phyloP scores from a whole-genome alignment of 495 filamentous ascomycete genomes.

The Gamarada debralockiae region DNA sequence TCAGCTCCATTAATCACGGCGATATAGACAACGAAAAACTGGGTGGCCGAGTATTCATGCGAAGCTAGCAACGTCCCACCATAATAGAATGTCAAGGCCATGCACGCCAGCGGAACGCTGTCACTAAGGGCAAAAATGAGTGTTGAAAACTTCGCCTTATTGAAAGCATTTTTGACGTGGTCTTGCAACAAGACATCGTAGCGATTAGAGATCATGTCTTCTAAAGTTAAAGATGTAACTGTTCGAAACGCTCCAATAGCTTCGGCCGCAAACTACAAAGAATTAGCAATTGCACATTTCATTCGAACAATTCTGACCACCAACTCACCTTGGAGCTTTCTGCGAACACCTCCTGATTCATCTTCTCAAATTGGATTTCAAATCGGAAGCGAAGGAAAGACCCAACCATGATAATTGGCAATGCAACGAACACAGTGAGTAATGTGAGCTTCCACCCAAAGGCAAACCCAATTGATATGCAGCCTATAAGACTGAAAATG shows the following conservation, averaged over 20 bases:
- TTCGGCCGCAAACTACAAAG: slow-evolving; percentile 52
- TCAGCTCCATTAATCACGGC: slow-evolving; percentile 30
- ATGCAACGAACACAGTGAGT: slow-evolving; percentile 40
- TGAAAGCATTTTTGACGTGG: slow-evolving; percentile 29
- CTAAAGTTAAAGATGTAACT: slow-evolving; percentile 48
- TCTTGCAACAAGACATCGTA: slow-evolving; percentile 45
- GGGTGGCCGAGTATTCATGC: slow-evolving; percentile 50
- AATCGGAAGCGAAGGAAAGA: slow-evolving; percentile 47
- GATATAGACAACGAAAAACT: slow-evolving; percentile 41
- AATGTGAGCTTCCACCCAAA: slow-evolving; percentile 50
- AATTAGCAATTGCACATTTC: too few species aligned
- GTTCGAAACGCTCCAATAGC: slow-evolving; percentile 51
- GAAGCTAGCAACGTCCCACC: slow-evolving; percentile 50
- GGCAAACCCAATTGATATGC: slow-evolving; percentile 44
- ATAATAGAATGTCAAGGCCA: slow-evolving; percentile 66
- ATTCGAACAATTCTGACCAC: too few species aligned
- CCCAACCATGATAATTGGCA: slow-evolving; percentile 44
- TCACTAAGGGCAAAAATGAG: slow-evolving; percentile 52
- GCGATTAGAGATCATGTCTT: slow-evolving; percentile 41
- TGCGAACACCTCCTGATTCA: slow-evolving; percentile 45
- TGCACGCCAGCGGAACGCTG: slow-evolving; percentile 49
- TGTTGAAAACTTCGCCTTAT: slow-evolving; percentile 35
- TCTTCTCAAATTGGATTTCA: slow-evolving; percentile 46
- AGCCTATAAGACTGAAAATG: slow-evolving; percentile 44
- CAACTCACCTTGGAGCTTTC: slow-evolving; percentile 39